Evolutionary conservation across 371 early-diverging fungal species (phyloP).

Genomic region (Blakeslea trispora): DNA sequence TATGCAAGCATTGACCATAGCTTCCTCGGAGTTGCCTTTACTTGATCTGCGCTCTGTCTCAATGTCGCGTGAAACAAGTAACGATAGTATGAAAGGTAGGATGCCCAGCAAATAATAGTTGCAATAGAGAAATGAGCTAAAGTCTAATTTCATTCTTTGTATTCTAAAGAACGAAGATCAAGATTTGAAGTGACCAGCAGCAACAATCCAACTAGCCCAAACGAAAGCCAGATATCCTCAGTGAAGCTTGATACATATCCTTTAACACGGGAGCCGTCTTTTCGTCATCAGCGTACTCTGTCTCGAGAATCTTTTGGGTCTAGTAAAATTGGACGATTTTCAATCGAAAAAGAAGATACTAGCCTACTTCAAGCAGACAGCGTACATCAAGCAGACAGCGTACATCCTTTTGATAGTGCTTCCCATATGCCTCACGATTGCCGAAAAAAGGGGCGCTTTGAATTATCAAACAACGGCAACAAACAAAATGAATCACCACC

Average conservation of each 20-base stretch:
- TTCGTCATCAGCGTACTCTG: constrained; percentile 1
- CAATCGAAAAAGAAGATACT: constrained; percentile 14
- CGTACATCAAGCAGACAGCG: too few relatives aligned
- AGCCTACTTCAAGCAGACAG: too few relatives aligned
- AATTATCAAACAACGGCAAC: constrained; percentile 14
- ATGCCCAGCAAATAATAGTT: too few relatives aligned
- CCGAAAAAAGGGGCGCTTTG: constrained; percentile 24
- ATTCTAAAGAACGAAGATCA: too few relatives aligned
- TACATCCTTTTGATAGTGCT: neutral
- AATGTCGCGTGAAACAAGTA: constrained; percentile 8
- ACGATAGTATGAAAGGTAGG: constrained; percentile 9
- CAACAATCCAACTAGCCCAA: too few relatives aligned
- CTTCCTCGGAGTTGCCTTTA: neutral
- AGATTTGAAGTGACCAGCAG: neutral
- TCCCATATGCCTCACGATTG: neutral
- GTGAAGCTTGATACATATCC: neutral
- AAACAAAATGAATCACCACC: neutral
- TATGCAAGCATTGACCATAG: neutral
- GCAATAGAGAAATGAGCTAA: too few relatives aligned
- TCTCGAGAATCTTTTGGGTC: constrained; percentile 4
- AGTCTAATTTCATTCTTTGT: too few relatives aligned
- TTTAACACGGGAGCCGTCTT: constrained; percentile 1
- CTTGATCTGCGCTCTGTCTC: neutral
- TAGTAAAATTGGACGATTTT: constrained; percentile 20
- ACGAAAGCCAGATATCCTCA: too few relatives aligned